A percentile compares a stretch with the other conserved stretches of the same genome.
These are phyloP conservation scores for Lithospermum erythrorhizon DNA, from an alignment of 257 asterid species.

Conservation along the genomic window DNA sequence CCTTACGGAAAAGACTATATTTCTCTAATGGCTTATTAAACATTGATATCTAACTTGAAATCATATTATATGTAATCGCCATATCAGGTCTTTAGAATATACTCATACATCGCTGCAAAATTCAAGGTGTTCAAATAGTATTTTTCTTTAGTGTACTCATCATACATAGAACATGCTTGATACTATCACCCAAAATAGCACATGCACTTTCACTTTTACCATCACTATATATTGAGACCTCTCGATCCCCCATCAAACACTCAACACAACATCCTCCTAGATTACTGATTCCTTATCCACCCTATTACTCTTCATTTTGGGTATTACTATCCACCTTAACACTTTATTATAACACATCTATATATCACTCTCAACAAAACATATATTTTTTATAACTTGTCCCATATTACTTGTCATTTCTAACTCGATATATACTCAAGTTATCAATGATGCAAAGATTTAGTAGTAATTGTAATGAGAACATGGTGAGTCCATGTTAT, in stretches of 20 bases:
- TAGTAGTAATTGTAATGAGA: conserved; percentile 18
- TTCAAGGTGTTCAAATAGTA: too few species aligned
- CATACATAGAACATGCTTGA: background rate
- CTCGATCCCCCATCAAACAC: background rate
- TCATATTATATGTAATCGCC: too few species aligned
- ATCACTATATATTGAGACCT: conserved; percentile 1
- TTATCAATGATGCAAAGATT: conserved; percentile 42
- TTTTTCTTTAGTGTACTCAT: too few species aligned
- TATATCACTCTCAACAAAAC: conserved; percentile 37
- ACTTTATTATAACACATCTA: conserved; percentile 35
- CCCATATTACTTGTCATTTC: background rate
- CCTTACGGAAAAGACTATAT: too few species aligned
- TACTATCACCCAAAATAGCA: background rate
- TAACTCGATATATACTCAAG: background rate
- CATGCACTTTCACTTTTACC: conserved; percentile 2
- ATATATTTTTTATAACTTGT: conserved; percentile 11
- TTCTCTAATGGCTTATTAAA: too few species aligned
- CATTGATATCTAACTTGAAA: too few species aligned
- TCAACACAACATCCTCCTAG: background rate
- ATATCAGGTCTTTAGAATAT: too few species aligned
- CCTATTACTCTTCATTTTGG: background rate
- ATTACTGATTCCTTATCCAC: background rate
- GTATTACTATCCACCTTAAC: conserved; percentile 24
- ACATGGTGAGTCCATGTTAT: conserved; percentile 23
- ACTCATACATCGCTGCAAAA: too few species aligned